phyloP scores from a whole-genome alignment of 2,329 filamentous ascomycete species.

The Escovopsis sp. region DNA sequence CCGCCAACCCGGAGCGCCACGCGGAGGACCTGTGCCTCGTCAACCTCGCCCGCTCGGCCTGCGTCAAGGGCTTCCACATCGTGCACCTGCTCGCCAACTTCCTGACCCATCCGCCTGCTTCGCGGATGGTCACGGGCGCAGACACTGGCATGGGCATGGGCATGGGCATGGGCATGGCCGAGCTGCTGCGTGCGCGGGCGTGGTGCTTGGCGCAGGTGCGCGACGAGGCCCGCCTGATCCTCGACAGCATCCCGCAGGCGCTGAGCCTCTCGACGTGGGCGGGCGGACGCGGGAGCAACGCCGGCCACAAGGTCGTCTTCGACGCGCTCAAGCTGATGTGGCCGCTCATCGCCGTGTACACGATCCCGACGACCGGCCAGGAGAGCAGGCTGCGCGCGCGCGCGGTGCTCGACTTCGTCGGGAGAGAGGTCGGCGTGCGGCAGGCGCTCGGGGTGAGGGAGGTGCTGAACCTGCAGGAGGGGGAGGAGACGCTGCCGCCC shows the following conservation, averaged over 20 bases:
- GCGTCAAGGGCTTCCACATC: slow-evolving; percentile 21
- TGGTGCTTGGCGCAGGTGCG: slow-evolving; percentile 14
- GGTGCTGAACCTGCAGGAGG: slow-evolving; percentile 14
- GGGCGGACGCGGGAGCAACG: slow-evolving; percentile 5
- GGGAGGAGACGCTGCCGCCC: slow-evolving; percentile 9
- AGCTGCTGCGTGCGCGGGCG: slow-evolving; percentile 6
- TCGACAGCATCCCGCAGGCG: slow-evolving; percentile 12
- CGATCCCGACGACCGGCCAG: slow-evolving; percentile 13
- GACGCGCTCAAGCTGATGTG: slow-evolving; percentile 23
- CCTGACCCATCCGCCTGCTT: slow-evolving; percentile 18
- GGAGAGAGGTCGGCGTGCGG: slow-evolving; percentile 20
- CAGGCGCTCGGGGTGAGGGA: slow-evolving; percentile 24
- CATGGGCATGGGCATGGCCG: too few species aligned
- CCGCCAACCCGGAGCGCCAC: slow-evolving; percentile 3
- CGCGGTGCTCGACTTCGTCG: slow-evolving; percentile 17
- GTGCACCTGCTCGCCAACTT: slow-evolving; percentile 20
- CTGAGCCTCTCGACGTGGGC: slow-evolving; percentile 7
- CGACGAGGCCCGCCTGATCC: slow-evolving; percentile 13
- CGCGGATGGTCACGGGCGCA: neutral
- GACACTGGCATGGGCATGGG: too few species aligned
- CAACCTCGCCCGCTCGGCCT: slow-evolving; percentile 17
- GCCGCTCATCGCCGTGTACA: slow-evolving; percentile 19
- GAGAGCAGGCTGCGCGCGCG: slow-evolving; percentile 15
- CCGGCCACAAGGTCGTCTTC: slow-evolving; percentile 17
- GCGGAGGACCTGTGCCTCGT: slow-evolving; percentile 16